These are phyloP conservation scores for Aspergillus sclerotioniger DNA, from an alignment of 495 filamentous ascomycete species.

Conservation along the genomic window DNA sequence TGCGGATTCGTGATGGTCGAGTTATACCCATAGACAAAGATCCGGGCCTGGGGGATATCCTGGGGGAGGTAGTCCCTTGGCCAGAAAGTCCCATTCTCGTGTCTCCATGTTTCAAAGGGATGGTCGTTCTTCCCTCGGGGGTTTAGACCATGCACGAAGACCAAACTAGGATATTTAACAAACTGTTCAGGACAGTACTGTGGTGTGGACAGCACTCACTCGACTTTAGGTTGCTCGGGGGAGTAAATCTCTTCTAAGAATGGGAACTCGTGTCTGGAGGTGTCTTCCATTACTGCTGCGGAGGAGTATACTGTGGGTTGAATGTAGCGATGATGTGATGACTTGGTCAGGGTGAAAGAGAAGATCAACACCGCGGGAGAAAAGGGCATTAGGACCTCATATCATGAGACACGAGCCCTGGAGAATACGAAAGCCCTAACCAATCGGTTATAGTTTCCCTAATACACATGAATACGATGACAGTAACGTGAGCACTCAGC, in stretches of 20 bases:
- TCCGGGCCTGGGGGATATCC: constrained; percentile 38
- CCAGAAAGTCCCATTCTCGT: constrained; percentile 40
- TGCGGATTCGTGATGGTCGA: constrained; percentile 38
- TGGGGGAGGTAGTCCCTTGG: constrained; percentile 38
- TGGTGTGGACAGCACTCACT: constrained; percentile 25
- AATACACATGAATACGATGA: background rate
- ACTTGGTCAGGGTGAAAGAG: too few relatives aligned
- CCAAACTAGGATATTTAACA: constrained; percentile 22
- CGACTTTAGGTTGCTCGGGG: constrained; percentile 30
- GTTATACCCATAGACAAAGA: constrained; percentile 47
- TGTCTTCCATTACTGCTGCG: constrained; percentile 20
- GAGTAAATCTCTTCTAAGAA: constrained; percentile 37
- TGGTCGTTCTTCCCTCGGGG: constrained; percentile 38
- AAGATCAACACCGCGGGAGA: too few relatives aligned
- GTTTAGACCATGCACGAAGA: constrained; percentile 42
- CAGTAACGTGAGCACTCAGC: background rate
- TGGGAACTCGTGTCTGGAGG: constrained; percentile 31
- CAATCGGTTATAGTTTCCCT: background rate
- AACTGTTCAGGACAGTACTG: too few relatives aligned
- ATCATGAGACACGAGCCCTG: too few relatives aligned
- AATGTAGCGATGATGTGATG: background rate
- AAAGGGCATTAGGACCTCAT: too few relatives aligned
- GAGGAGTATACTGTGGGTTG: background rate
- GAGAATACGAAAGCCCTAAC: background rate
- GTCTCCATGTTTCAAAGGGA: constrained; percentile 41